A percentile compares a stretch with the other conserved stretches of the same genome.
Evolutionary conservation across 2,329 filamentous ascomycete genomes (phyloP).

Genomic region (Alternaria sp.): DNA sequence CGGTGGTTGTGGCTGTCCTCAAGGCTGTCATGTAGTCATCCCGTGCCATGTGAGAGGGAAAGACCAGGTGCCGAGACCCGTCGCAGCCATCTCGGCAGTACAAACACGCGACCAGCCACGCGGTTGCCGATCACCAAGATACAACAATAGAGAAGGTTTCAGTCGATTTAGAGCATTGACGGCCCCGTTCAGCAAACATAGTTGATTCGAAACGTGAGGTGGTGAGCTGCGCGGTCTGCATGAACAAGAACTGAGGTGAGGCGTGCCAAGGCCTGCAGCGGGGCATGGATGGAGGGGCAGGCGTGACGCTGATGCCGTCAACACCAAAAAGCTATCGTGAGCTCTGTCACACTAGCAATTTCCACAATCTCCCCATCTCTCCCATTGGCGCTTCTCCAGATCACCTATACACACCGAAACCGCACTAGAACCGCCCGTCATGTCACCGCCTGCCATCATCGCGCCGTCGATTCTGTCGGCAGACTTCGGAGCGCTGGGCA

Average conservation of each 20-base stretch:
- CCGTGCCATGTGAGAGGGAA: conserved; percentile 7
- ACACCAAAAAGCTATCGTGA: conserved; percentile 44
- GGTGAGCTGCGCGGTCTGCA: background rate
- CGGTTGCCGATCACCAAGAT: background rate
- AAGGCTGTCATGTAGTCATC: conserved; percentile 1
- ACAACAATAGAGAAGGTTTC: background rate
- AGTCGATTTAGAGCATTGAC: background rate
- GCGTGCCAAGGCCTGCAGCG: conserved; percentile 24
- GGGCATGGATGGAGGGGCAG: conserved; percentile 26
- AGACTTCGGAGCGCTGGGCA: conserved; percentile 88
- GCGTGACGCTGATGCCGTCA: conserved; percentile 32
- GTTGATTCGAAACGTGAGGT: conserved; percentile 1
- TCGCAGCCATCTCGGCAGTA: background rate
- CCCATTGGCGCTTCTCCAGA: conserved; percentile 25
- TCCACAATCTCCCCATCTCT: conserved; percentile 21
- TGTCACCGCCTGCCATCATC: conserved; percentile 92
- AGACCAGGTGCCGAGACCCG: background rate
- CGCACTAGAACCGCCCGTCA: conserved; percentile 53
- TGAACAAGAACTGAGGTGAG: conserved; percentile 2
- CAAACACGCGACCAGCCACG: background rate
- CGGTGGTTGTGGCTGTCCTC: conserved; percentile 6
- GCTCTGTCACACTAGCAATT: conserved; percentile 30
- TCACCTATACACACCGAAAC: conserved; percentile 7
- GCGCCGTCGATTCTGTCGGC: conserved; percentile 97
- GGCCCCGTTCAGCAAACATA: background rate